A percentile compares a stretch with the other conserved stretches of the same genome.
Conservation (phyloP, 768 basidiomycete genomes). For the Psilocybe azurescens region DNA sequence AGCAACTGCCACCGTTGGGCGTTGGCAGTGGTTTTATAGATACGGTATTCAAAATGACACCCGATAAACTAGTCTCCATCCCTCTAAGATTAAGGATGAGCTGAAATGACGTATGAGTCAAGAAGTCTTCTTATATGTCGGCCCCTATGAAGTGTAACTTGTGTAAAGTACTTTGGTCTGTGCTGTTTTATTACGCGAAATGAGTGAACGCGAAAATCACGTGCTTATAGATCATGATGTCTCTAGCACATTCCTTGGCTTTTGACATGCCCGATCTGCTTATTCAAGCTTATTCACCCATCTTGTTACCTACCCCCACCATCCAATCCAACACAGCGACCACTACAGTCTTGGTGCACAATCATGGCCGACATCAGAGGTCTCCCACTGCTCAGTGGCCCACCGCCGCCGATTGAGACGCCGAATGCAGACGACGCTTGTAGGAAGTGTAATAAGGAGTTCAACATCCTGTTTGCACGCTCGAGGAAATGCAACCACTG, state of each 20-base stretch:
- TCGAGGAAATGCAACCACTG: slow-evolving; percentile 77
- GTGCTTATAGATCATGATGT: slow-evolving; percentile 17
- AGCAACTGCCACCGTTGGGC: too few relatives aligned
- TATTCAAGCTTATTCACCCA: slow-evolving; percentile 12
- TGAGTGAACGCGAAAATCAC: slow-evolving; percentile 4
- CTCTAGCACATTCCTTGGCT: slow-evolving; percentile 30
- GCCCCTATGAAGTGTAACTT: too few relatives aligned
- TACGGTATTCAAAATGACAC: too few relatives aligned
- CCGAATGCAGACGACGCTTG: slow-evolving; percentile 45
- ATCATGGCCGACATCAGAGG: slow-evolving; percentile 42
- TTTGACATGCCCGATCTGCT: slow-evolving; percentile 12
- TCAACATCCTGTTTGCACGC: slow-evolving; percentile 67
- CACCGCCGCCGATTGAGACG: slow-evolving; percentile 45
- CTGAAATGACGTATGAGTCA: too few relatives aligned
- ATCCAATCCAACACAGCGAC: slow-evolving; percentile 3
- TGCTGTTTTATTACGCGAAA: background rate
- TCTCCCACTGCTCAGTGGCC: slow-evolving; percentile 75
- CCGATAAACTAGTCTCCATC: too few relatives aligned
- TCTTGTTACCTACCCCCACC: background rate
- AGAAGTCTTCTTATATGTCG: too few relatives aligned
- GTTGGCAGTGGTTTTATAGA: too few relatives aligned
- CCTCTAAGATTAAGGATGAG: too few relatives aligned
- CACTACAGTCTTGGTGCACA: background rate
- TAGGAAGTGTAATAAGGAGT: slow-evolving; percentile 78
- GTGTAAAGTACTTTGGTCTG: background rate